Evolutionary conservation across 257 asterid species (phyloP).

Genomic region (Salvia splendens): DNA sequence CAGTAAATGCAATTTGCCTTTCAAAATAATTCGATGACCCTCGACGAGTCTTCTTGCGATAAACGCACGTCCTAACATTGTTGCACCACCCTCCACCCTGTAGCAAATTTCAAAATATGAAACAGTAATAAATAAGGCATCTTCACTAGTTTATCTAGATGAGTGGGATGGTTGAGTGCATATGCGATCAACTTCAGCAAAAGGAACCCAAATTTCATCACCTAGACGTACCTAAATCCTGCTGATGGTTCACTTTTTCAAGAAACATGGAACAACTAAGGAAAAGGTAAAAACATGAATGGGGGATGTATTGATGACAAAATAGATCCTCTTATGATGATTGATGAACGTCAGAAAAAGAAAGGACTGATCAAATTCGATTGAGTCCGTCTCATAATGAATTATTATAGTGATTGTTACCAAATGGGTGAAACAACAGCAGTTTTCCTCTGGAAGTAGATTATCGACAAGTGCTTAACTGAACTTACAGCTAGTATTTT

Average conservation of each 20-base stretch:
- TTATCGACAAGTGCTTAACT: neutral
- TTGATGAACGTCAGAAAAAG: too few relatives aligned
- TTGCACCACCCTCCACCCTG: constrained; percentile 99
- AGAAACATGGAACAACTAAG: too few relatives aligned
- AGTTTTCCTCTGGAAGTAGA: neutral
- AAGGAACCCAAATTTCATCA: neutral
- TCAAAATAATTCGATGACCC: constrained; percentile 62
- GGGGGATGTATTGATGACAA: too few relatives aligned
- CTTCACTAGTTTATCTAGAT: neutral
- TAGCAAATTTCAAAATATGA: constrained; percentile 20
- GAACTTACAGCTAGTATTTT: neutral
- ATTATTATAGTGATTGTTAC: too few relatives aligned
- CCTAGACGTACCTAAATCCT: neutral
- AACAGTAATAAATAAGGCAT: neutral
- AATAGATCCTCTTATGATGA: too few relatives aligned
- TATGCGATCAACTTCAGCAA: neutral
- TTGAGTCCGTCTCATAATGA: too few relatives aligned
- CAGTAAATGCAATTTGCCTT: constrained; percentile 53
- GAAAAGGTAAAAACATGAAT: too few relatives aligned
- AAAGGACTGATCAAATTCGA: too few relatives aligned
- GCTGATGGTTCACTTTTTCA: neutral
- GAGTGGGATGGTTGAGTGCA: neutral
- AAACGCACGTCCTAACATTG: constrained; percentile 47
- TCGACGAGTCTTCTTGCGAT: constrained; percentile 55
- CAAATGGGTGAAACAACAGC: neutral